Percentiles rank a stretch among this genome's conserved stretches.
phyloP scores from a whole-genome alignment of 805 yeast genomes.

The Tanozyma kutaoensis region DNA sequence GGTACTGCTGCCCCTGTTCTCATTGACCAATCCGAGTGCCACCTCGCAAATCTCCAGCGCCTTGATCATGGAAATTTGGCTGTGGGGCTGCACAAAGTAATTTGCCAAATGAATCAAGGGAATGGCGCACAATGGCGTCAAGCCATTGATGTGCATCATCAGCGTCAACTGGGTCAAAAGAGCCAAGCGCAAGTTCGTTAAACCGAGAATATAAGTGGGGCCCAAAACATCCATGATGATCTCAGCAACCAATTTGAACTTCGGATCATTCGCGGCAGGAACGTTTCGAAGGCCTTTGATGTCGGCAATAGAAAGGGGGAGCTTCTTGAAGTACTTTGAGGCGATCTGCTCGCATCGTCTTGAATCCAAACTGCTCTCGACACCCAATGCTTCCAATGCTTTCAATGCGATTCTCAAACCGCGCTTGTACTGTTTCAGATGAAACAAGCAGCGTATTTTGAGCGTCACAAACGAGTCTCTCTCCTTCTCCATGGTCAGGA shows the following conservation, averaged over 20 bases:
- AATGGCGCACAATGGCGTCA: slow-evolving; percentile 22
- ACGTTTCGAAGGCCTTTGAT: slow-evolving; percentile 16
- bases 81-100: slow-evolving; percentile 11
- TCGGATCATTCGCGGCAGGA: slow-evolving; percentile 11
- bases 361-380: slow-evolving; percentile 15
- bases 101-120: slow-evolving; percentile 28
- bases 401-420: slow-evolving; percentile 20
- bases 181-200: slow-evolving; percentile 13
- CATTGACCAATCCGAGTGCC: slow-evolving; percentile 23
- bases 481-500: slow-evolving; percentile 17
- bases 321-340: slow-evolving; percentile 9
- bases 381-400: slow-evolving; percentile 21
- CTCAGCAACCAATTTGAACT: slow-evolving; percentile 21
- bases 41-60: slow-evolving; percentile 29
- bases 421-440: slow-evolving; percentile 13
- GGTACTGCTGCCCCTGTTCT: slow-evolving; percentile 17
- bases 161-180: slow-evolving; percentile 18
- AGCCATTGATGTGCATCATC: slow-evolving; percentile 25
- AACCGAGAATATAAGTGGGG: slow-evolving; percentile 15
- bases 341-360: slow-evolving; percentile 9
- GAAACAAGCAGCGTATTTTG: slow-evolving; percentile 23
- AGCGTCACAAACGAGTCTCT: slow-evolving; percentile 15
- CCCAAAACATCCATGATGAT: slow-evolving; percentile 24
- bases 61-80: slow-evolving; percentile 15
- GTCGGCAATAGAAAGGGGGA: slow-evolving; percentile 27